Conservation (phyloP, 139 green algal genomes). For the Astrephomene gubernaculifera region DNA sequence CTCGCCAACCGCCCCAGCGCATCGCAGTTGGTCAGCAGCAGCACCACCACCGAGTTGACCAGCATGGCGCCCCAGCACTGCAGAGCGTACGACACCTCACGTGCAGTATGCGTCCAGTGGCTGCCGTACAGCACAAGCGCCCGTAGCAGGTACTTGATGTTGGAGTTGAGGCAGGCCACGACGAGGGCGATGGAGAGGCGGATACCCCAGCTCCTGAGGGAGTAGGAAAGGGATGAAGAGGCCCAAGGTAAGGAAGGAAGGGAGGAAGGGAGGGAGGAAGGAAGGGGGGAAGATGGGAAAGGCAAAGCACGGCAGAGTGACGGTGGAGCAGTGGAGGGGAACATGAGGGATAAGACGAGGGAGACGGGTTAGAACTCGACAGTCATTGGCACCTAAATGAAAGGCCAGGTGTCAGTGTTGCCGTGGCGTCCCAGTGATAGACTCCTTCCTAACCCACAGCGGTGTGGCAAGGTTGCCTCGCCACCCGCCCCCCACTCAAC, state of each 20-base stretch:
- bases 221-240: neutral
- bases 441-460: no score
- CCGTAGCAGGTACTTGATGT: slow-evolving; percentile 53
- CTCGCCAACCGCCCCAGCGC: slow-evolving; percentile 17
- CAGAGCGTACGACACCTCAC: slow-evolving; percentile 59
- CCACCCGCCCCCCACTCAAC: neutral
- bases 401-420: no score
- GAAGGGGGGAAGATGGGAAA: no score
- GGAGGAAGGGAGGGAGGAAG: no score
- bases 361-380: no score
- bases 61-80: slow-evolving; percentile 46
- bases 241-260: no score
- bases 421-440: no score
- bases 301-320: no score
- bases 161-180: slow-evolving; percentile 56
- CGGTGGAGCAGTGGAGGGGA: no score
- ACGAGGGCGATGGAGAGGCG: slow-evolving; percentile 11
- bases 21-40: slow-evolving; percentile 60
- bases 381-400: no score
- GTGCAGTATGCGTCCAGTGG: slow-evolving; percentile 57
- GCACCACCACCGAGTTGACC: slow-evolving; percentile 63
- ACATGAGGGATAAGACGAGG: no score
- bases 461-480: no score
- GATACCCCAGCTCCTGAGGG: slow-evolving; percentile 42
- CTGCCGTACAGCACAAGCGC: slow-evolving; percentile 53